A percentile compares a stretch with the other conserved stretches of the same genome.
These are phyloP conservation scores for Zizania palustris DNA, from an alignment of 202 grass and related monocot species.

Conservation along the genomic window DNA sequence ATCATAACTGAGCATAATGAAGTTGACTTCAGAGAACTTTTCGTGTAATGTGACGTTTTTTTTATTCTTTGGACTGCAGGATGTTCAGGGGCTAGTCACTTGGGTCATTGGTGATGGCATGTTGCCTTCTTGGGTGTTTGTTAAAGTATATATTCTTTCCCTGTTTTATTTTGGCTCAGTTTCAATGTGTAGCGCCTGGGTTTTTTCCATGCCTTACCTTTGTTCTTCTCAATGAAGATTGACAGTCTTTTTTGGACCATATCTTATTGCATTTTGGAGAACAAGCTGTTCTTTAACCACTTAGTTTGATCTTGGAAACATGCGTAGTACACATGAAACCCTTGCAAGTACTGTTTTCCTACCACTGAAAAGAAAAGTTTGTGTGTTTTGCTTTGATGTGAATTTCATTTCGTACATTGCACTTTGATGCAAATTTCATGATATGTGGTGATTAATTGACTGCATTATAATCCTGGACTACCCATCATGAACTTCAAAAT, in stretches of 20 bases:
- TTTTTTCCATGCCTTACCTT: slow-evolving; percentile 12
- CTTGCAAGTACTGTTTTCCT: background rate
- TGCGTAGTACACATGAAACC: background rate
- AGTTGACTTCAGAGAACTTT: slow-evolving; percentile 1
- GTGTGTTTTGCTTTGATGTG: too few relatives aligned
- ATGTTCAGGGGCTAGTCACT: slow-evolving; percentile 79
- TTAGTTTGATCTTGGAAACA: background rate
- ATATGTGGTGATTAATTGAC: background rate
- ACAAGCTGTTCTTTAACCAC: background rate
- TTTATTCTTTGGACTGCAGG: slow-evolving; percentile 64
- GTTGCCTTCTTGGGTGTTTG: slow-evolving; percentile 87
- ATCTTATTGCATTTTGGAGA: background rate
- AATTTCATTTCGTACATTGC: background rate
- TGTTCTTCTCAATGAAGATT: slow-evolving; percentile 17
- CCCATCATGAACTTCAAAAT: background rate
- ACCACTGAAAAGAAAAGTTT: background rate
- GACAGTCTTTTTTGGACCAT: background rate
- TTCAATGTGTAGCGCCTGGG: background rate
- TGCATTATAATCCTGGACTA: background rate
- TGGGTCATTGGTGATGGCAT: slow-evolving; percentile 89
- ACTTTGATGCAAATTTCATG: slow-evolving; percentile 9
- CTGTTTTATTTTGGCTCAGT: slow-evolving; percentile 16
- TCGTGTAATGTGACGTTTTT: slow-evolving; percentile 35
- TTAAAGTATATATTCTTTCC: slow-evolving; percentile 65
- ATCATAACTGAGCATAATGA: slow-evolving; percentile 14